Evolutionary conservation across 2,329 filamentous ascomycete species (phyloP).

Genomic region (Nannizziopsis barbatae): DNA sequence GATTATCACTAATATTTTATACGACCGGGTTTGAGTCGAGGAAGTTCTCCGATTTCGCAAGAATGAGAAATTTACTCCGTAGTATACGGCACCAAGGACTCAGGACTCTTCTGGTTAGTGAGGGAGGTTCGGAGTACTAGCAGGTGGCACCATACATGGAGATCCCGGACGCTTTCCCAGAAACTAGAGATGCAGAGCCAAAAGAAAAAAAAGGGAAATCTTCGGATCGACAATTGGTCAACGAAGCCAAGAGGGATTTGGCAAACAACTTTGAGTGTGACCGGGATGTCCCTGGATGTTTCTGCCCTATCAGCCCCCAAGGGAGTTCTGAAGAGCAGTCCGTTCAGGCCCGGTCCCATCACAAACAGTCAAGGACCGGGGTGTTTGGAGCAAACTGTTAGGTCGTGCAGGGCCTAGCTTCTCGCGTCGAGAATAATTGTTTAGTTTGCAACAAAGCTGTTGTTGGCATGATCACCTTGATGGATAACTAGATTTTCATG

Average conservation of each 20-base stretch:
- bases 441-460: neutral
- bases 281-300: neutral
- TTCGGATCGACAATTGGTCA: neutral
- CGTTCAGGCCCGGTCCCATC: too few species aligned
- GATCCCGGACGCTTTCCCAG: too few species aligned
- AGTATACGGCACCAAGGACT: too few species aligned
- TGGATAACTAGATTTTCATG: neutral
- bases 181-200: too few species aligned
- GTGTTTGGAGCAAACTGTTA: neutral
- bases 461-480: neutral
- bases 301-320: conserved; percentile 9
- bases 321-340: neutral
- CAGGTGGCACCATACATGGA: too few species aligned
- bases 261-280: neutral
- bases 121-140: too few species aligned
- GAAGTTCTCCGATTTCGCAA: too few species aligned
- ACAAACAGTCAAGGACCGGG: too few species aligned
- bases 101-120: too few species aligned
- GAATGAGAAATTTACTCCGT: too few species aligned
- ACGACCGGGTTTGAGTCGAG: too few species aligned
- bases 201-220: neutral
- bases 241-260: neutral
- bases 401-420: neutral
- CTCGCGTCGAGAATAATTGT: neutral
- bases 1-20: too few species aligned